Conservation (phyloP, 192 early-diverging fungal species). For the Mortierella alpina region DNA sequence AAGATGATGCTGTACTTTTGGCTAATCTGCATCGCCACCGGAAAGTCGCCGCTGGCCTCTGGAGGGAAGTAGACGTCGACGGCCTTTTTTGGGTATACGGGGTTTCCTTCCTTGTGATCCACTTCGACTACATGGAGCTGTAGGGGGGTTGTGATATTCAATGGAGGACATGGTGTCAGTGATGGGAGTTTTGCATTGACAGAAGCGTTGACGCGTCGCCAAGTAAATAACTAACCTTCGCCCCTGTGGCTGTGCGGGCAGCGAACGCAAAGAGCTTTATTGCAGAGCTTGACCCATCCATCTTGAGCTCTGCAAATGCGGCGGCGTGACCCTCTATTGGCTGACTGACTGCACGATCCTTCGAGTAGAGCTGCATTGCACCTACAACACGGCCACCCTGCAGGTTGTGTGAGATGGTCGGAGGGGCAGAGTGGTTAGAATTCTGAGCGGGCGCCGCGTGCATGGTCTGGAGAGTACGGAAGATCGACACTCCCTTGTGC, state of each 20-base stretch:
- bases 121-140: constrained; percentile 93
- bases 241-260: constrained; percentile 81
- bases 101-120: constrained; percentile 93
- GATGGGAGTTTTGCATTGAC: too few relatives aligned
- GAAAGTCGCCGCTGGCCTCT: constrained; percentile 94
- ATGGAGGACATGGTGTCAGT: too few relatives aligned
- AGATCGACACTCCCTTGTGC: too few relatives aligned
- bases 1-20: constrained; percentile 95
- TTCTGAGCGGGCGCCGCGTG: too few relatives aligned
- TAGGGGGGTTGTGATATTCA: neutral
- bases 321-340: constrained; percentile 97
- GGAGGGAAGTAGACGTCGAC: constrained; percentile 98
- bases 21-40: constrained; percentile 96
- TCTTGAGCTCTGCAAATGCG: constrained; percentile 89
- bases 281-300: constrained; percentile 73
- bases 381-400: constrained; percentile 90
- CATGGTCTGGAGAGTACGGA: too few relatives aligned
- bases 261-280: constrained; percentile 96
- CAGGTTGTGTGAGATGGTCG: neutral
- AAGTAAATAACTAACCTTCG: constrained; percentile 68
- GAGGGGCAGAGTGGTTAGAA: too few relatives aligned
- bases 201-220: too few relatives aligned
- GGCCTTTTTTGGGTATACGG: constrained; percentile 88
- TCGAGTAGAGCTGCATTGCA: constrained; percentile 96
- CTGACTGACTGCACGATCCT: constrained; percentile 92